Conservation (phyloP, 2,329 filamentous ascomycete species). For the Ophiostoma ips region DNA sequence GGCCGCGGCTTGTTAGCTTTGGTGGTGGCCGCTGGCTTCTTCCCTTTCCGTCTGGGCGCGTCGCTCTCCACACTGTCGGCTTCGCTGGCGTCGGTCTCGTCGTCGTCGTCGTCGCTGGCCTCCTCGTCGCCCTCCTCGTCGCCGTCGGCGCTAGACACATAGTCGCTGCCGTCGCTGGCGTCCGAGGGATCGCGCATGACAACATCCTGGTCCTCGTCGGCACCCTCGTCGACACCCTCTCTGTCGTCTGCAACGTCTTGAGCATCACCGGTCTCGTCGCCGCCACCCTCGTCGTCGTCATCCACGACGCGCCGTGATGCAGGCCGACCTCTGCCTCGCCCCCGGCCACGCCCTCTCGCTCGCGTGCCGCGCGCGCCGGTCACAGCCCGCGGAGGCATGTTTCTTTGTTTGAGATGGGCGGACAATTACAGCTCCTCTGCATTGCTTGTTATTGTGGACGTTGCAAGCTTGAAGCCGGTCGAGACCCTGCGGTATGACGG, state of each 20-base stretch:
- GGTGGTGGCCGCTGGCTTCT: too few relatives aligned
- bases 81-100: conserved; percentile 48
- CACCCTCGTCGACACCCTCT: too few relatives aligned
- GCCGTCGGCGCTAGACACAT: not conserved
- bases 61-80: conserved; percentile 67
- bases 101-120: conserved; percentile 19
- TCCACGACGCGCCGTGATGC: not conserved
- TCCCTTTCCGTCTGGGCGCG: not conserved
- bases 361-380: not conserved
- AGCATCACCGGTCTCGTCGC: not conserved
- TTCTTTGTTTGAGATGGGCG: not conserved
- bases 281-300: not conserved
- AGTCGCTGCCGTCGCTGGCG: not conserved
- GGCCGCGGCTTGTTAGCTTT: too few relatives aligned
- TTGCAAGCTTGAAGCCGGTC: too few relatives aligned
- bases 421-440: not conserved
- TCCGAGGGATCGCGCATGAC: not conserved
- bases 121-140: conserved; percentile 9
- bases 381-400: not conserved
- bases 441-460: too few relatives aligned
- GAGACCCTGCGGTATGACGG: too few relatives aligned
- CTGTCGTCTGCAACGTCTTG: not conserved
- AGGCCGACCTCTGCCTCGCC: not conserved
- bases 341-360: not conserved
- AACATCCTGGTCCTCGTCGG: not conserved